Percentiles rank a stretch among this genome's conserved stretches.
Evolutionary conservation across 1,139 yeast genomes (phyloP).

Genomic region (Geotrichum carabidarum): DNA sequence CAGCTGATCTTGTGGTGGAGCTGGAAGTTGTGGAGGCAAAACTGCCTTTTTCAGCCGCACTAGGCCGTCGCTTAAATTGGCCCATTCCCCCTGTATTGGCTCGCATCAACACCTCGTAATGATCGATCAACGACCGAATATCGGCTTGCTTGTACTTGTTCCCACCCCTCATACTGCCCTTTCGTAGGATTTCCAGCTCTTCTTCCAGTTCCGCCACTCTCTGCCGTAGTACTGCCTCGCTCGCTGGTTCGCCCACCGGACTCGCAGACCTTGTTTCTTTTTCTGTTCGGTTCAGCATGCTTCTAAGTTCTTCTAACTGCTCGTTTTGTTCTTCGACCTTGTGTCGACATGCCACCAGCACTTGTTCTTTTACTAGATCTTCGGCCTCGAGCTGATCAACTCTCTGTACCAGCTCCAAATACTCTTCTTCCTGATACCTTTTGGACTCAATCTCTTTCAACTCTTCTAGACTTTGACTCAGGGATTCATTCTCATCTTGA

Average conservation of each 20-base stretch:
- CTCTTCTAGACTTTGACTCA: slow-evolving; percentile 16
- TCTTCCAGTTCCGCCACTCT: slow-evolving; percentile 2
- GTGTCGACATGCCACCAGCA: background rate
- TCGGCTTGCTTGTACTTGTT: background rate
- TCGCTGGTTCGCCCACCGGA: background rate
- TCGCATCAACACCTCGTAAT: slow-evolving; percentile 16
- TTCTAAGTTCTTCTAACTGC: slow-evolving; percentile 12
- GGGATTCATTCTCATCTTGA: slow-evolving; percentile 20
- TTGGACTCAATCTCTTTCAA: slow-evolving; percentile 6
- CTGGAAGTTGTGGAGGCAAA: background rate
- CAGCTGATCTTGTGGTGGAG: slow-evolving; percentile 2
- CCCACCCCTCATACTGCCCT: background rate
- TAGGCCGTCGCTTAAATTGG: background rate
- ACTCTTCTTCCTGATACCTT: background rate
- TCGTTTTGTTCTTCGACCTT: background rate
- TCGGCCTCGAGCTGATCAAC: slow-evolving; percentile 17
- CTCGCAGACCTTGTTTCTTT: background rate
- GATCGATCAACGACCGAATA: slow-evolving; percentile 16
- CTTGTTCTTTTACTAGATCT: slow-evolving; percentile 9
- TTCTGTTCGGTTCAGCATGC: slow-evolving; percentile 12
- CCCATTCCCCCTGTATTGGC: background rate
- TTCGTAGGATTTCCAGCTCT: slow-evolving; percentile 5
- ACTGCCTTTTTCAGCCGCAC: too few species aligned
- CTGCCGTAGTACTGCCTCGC: background rate
- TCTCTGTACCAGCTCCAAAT: background rate